Evolutionary conservation across 495 filamentous ascomycete genomes (phyloP).

Genomic region (Filosporella fistucella): DNA sequence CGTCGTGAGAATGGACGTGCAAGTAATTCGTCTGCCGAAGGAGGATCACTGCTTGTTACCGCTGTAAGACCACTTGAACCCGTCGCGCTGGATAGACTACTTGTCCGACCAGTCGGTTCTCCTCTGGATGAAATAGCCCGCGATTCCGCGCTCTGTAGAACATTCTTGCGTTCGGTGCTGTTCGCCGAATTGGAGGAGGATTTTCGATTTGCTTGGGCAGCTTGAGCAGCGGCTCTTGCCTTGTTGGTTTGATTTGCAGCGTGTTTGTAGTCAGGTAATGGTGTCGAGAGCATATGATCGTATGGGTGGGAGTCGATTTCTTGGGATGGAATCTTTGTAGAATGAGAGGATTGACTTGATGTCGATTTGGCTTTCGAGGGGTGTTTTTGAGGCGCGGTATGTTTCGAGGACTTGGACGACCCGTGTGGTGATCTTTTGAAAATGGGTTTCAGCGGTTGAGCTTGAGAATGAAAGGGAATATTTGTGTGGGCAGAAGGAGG

Average conservation of each 20-base stretch:
- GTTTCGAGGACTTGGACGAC: too few species aligned
- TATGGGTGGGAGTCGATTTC: background rate
- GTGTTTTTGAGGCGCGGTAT: too few species aligned
- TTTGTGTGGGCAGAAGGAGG: too few species aligned
- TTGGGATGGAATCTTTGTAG: constrained; percentile 9
- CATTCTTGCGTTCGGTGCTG: constrained; percentile 20
- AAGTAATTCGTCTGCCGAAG: constrained; percentile 25
- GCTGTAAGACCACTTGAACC: constrained; percentile 20
- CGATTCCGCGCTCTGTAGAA: constrained; percentile 10
- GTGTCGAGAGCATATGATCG: constrained; percentile 21
- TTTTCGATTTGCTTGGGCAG: constrained; percentile 12
- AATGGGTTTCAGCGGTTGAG: too few species aligned
- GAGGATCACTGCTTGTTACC: constrained; percentile 19
- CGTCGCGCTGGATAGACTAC: constrained; percentile 23
- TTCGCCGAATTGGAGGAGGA: constrained; percentile 15
- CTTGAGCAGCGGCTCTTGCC: constrained; percentile 14
- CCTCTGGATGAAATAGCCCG: constrained; percentile 8
- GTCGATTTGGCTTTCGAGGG: too few species aligned
- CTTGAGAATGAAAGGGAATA: too few species aligned
- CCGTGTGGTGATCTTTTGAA: too few species aligned
- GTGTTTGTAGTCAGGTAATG: constrained; percentile 24
- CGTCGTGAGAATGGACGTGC: constrained; percentile 63
- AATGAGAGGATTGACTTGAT: too few species aligned
- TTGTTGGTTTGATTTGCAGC: constrained; percentile 22
- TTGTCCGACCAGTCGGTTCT: constrained; percentile 13